A percentile compares a stretch with the other conserved stretches of the same genome.
Evolutionary conservation across 2,329 filamentous ascomycete species (phyloP).

Genomic region (Ophiostoma perfectum): DNA sequence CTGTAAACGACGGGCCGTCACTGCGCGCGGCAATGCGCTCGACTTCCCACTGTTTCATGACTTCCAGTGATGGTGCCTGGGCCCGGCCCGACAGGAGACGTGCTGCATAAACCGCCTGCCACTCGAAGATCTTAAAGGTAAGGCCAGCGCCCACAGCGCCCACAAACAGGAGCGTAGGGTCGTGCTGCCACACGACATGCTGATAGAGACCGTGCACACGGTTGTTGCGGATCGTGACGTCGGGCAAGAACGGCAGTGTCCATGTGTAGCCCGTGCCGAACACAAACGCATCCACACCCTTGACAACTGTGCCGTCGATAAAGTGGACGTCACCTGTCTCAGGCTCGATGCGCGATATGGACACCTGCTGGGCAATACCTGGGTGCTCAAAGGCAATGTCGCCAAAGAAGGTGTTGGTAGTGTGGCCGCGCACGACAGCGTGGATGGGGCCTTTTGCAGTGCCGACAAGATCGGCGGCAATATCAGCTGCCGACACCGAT

Average conservation of each 20-base stretch:
- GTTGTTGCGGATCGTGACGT: slow-evolving; percentile 50
- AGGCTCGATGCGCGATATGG: slow-evolving; percentile 42
- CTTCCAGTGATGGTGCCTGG: slow-evolving; percentile 43
- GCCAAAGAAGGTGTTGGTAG: slow-evolving; percentile 26
- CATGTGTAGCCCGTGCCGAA: slow-evolving; percentile 71
- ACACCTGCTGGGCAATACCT: slow-evolving; percentile 24
- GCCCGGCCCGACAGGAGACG: slow-evolving; percentile 46
- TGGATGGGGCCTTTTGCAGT: neutral
- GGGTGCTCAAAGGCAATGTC: slow-evolving; percentile 39
- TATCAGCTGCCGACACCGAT: slow-evolving; percentile 40
- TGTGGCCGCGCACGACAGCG: slow-evolving; percentile 16
- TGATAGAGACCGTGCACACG: slow-evolving; percentile 52
- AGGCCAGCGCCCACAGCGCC: slow-evolving; percentile 54
- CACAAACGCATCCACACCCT: slow-evolving; percentile 54
- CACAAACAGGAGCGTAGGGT: slow-evolving; percentile 53
- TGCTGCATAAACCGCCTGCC: slow-evolving; percentile 19
- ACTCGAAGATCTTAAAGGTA: slow-evolving; percentile 65
- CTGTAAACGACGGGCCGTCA: slow-evolving; percentile 52
- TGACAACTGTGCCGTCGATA: slow-evolving; percentile 52
- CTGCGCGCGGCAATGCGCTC: slow-evolving; percentile 50
- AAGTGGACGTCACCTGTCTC: slow-evolving; percentile 53
- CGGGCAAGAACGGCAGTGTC: slow-evolving; percentile 61
- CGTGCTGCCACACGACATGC: slow-evolving; percentile 51
- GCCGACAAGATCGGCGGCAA: slow-evolving; percentile 35
- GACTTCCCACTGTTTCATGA: slow-evolving; percentile 52